Evolutionary conservation across 345 rosid genomes (phyloP), one percentile per base, ranked within the genome.

Genomic region (Dovyalis caffra): DNA sequence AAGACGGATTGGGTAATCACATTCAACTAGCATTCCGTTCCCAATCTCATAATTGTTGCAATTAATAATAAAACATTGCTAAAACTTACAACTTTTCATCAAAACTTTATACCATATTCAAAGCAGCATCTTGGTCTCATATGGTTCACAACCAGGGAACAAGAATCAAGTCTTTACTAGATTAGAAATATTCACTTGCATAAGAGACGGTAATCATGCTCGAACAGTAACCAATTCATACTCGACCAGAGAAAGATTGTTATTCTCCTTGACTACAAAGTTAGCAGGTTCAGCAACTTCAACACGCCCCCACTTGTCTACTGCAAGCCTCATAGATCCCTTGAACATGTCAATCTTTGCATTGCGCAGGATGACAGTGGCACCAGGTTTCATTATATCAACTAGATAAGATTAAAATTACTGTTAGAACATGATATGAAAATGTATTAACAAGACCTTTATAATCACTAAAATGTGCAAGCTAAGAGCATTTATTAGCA

Each of bases 321-420:
- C 99, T 0, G 95, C 94, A 34, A 95, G 88, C 92, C 99, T 90
- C 99, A 95, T 95, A 12, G 95, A 86, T n/a, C 97, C 87, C 83
- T 95, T 95, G 86, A 95, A 95, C 99, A 95, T 92, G 78, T 90
- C 97, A 58, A 95, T 91, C 91, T 92, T 95, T 1, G 99, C 95
- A 77, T 95, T 95, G 0, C 97, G 91, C 68, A 95, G 80, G 40
- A 89, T 91, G 63, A 95, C 88, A 1, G 97, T 92, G 37, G 83
- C 71, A 1, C 93, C 97, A 0, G 86, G 81, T 76, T 82, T 79
- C 95, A 95, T 81, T 0, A 95, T 53, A 45, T 95, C 99, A 71
- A 91, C 99, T 92, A 85, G 81, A 84, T 14, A 66, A 6, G 11
- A 47, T 21, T 18, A 72, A 45, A 60, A 7, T 28, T 6, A 60